A percentile compares a stretch with the other conserved stretches of the same genome.
phyloP scores from a whole-genome alignment of 108 stramenopile species.

The Bacterosira constricta region DNA sequence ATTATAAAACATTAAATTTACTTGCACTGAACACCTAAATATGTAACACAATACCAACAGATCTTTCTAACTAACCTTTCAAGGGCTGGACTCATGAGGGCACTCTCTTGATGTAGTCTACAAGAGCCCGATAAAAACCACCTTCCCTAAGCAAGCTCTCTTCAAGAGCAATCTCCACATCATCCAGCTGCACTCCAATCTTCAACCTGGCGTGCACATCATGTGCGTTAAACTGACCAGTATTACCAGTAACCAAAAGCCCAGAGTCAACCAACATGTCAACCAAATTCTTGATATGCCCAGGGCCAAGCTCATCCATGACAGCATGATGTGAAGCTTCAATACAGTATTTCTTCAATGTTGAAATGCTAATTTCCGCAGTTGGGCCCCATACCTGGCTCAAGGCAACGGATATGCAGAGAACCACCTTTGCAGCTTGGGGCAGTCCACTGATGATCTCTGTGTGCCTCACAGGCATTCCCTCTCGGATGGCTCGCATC shows the following conservation, averaged over 20 bases:
- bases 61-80: background rate
- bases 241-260: slow-evolving; percentile 24
- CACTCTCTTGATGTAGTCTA: slow-evolving; percentile 40
- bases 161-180: slow-evolving; percentile 66
- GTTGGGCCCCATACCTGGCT: slow-evolving; percentile 30
- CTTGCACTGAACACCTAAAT: too few species aligned
- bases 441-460: slow-evolving; percentile 58
- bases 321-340: slow-evolving; percentile 27
- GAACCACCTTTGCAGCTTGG: slow-evolving; percentile 50
- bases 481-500: slow-evolving; percentile 56
- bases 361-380: slow-evolving; percentile 31
- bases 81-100: slow-evolving; percentile 4
- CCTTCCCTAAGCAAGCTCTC: slow-evolving; percentile 47
- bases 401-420: slow-evolving; percentile 55
- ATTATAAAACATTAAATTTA: too few species aligned
- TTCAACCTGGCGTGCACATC: slow-evolving; percentile 25
- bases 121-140: slow-evolving; percentile 42
- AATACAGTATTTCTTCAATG: slow-evolving; percentile 32
- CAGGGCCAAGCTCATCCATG: slow-evolving; percentile 24
- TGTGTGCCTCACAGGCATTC: slow-evolving; percentile 34
- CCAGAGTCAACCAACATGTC: slow-evolving; percentile 57
- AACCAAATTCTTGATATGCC: slow-evolving; percentile 39
- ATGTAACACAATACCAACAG: background rate
- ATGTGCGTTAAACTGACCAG: slow-evolving; percentile 12
- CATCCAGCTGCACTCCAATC: slow-evolving; percentile 69